Conservation (phyloP, 768 basidiomycete species). For the Cystoderma amianthinum region DNA sequence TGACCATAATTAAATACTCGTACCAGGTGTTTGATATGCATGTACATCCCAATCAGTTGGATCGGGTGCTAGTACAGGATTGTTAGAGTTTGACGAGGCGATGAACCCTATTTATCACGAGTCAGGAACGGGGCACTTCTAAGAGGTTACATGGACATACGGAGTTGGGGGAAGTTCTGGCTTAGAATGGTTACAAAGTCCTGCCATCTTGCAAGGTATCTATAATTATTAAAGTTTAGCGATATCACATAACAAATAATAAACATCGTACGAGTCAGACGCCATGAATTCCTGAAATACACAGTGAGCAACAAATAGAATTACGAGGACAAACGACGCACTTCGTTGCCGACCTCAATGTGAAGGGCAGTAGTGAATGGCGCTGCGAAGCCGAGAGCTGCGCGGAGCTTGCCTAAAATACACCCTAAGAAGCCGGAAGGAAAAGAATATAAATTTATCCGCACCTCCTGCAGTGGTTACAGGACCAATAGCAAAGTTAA, state of each 20-base stretch:
- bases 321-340: conserved; percentile 7
- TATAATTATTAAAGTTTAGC: conserved; percentile 7
- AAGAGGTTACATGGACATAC: conserved; percentile 16
- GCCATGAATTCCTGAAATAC: conserved; percentile 14
- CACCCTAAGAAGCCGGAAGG: neutral
- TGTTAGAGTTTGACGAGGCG: conserved; percentile 32
- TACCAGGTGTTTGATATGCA: conserved; percentile 46
- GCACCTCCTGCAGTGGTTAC: conserved; percentile 26
- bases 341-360: conserved; percentile 58
- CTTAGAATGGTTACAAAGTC: conserved; percentile 32
- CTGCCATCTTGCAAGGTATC: conserved; percentile 42
- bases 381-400: conserved; percentile 48
- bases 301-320: neutral
- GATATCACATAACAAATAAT: no score
- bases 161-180: conserved; percentile 37
- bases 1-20: conserved; percentile 1
- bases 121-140: neutral
- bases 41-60: conserved; percentile 46
- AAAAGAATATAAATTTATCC: neutral
- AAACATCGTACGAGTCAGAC: conserved; percentile 12
- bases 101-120: conserved; percentile 33
- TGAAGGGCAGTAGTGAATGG: conserved; percentile 32
- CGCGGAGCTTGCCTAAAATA: conserved; percentile 39
- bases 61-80: conserved; percentile 34
- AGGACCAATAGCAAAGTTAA: conserved; percentile 53